Evolutionary conservation across 2,329 filamentous ascomycete genomes (phyloP).

Genomic region (Periconia macrospinosa): DNA sequence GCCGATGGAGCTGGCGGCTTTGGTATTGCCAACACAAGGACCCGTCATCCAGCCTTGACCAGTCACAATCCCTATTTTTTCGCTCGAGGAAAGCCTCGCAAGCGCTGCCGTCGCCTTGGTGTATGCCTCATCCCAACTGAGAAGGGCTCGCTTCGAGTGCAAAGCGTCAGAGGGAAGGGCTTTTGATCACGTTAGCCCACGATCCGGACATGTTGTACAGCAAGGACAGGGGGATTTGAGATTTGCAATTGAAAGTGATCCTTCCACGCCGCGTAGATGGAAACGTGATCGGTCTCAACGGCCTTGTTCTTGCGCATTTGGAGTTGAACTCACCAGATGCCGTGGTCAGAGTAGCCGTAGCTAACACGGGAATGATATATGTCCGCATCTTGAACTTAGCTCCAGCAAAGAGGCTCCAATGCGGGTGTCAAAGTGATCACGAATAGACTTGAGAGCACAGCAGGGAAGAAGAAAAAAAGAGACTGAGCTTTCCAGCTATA

Average conservation of each 20-base stretch:
- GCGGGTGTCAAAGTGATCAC: not conserved
- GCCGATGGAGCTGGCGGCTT: slow-evolving; percentile 35
- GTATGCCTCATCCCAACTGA: slow-evolving; percentile 44
- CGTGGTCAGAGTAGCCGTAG: slow-evolving; percentile 21
- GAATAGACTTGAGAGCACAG: slow-evolving; percentile 1
- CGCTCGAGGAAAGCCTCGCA: slow-evolving; percentile 40
- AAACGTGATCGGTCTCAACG: no score
- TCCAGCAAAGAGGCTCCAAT: not conserved
- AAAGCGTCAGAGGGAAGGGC: slow-evolving; percentile 22
- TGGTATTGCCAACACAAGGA: slow-evolving; percentile 42
- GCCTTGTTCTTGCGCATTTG: no score
- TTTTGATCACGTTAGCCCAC: slow-evolving; percentile 11
- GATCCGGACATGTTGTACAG: not conserved
- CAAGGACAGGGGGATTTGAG: no score
- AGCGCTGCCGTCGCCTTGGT: slow-evolving; percentile 44
- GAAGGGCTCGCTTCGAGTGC: slow-evolving; percentile 25
- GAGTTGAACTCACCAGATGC: slow-evolving; percentile 20
- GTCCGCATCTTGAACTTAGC: slow-evolving; percentile 24
- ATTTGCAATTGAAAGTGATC: not conserved
- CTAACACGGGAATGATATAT: slow-evolving; percentile 25
- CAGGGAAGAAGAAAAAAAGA: not conserved
- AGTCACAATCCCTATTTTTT: slow-evolving; percentile 46
- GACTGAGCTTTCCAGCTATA: slow-evolving; percentile 2
- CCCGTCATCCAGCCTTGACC: slow-evolving; percentile 38
- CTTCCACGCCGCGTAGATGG: not conserved